Conservation (phyloP, 495 filamentous ascomycete genomes). For the Pseudoneurospora amorphoporcata region DNA sequence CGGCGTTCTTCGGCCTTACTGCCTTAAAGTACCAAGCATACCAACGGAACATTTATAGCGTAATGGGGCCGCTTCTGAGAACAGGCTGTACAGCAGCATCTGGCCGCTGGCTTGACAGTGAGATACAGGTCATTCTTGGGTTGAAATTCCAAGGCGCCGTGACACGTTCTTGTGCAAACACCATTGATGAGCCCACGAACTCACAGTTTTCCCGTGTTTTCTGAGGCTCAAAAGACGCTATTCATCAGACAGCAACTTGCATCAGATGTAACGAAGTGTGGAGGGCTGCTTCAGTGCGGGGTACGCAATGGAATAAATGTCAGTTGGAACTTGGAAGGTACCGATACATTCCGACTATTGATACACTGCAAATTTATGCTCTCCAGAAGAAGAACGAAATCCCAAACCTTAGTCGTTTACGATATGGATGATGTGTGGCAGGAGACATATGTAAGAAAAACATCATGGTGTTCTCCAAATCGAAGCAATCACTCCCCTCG, state of each 20-base stretch:
- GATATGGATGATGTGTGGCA: background rate
- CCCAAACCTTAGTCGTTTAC: background rate
- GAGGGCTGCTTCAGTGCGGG: background rate
- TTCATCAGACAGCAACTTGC: background rate
- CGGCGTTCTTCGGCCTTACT: background rate
- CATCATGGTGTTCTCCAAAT: background rate
- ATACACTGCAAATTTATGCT: background rate
- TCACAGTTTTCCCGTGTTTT: background rate
- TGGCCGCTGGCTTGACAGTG: background rate
- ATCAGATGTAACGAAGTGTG: background rate
- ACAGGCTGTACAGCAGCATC: background rate
- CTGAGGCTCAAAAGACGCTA: background rate
- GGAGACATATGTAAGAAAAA: background rate
- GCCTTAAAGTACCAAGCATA: background rate
- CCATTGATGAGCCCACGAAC: background rate
- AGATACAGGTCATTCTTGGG: background rate
- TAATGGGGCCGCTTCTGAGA: background rate
- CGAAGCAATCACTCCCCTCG: background rate
- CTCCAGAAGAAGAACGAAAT: background rate
- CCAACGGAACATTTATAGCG: background rate
- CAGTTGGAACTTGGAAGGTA: background rate
- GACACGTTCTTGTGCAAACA: background rate
- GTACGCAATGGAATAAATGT: background rate
- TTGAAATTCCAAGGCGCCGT: background rate
- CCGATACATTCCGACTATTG: background rate